Base-by-base conservation (phyloP, 352 stramenopile species). In the Paralagenidium karlingii region DNA sequence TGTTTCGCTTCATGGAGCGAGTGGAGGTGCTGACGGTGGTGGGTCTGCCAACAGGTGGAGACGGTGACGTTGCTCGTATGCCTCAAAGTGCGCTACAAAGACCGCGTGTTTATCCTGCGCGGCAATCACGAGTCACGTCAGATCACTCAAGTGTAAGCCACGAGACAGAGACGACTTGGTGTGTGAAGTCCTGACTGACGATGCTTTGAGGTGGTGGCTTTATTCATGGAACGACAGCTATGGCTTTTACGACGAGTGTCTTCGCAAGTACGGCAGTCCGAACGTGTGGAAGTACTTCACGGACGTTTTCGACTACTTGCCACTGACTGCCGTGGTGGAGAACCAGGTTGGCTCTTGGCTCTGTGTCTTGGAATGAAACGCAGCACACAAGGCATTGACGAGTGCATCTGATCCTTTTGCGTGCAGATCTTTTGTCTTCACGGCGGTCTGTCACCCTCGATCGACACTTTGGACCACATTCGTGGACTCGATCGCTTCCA, bases 161-260 rank as follows among this genome's bases (percentile, higher is more conserved):
- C n/a, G n/a, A n/a, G n/a, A n/a, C n/a, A n/a, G n/a, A 37, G 10
- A 13, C 22, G 31, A 6, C 31, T 37, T n/a, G n/a, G n/a, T n/a
- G n/a, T n/a, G n/a, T n/a, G n/a, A n/a, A n/a, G 21, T 21, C 10
- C 29, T 43, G 11, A 28, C 21, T 43, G 37, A 28, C 21, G 19
- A 29, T 20, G 7, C 38, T 6, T 28, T 28, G 18, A 28, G 38
- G 38, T 38, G 21, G 7, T 38, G 38, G n/a, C n/a, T n/a, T 15
- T 55, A 13, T 29, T 5, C 19, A 24, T n/a, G n/a, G n/a, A n/a
- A n/a, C n/a, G n/a, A n/a, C n/a, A n/a, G n/a, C n/a, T 98, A 99
- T 55, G 95, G 95, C 22, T 99, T 99, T 68, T 98, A 98, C 61
- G 94, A 98, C 57, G 95, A 99, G 77, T 98, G 94, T 57, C 60